Evolutionary conservation across 192 early-diverging fungal genomes (phyloP).

Genomic region (Phlyctochytrium bullatum): DNA sequence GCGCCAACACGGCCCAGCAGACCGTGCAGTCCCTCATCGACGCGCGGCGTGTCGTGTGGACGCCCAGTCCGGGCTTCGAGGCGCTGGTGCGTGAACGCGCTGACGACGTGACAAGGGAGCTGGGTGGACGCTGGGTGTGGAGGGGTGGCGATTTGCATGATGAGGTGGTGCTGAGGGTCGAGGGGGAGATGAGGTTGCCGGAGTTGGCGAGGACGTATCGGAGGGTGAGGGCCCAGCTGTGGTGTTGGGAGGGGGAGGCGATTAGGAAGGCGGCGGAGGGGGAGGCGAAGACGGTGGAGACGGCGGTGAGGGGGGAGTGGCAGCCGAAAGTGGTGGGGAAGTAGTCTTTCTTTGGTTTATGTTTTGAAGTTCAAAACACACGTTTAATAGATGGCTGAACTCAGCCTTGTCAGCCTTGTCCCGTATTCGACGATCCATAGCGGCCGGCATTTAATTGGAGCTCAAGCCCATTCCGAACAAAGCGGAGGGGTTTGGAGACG

Average conservation of each 20-base stretch:
- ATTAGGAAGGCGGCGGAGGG: background rate
- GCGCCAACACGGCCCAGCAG: constrained; percentile 23
- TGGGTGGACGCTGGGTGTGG: constrained; percentile 27
- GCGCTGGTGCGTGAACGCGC: constrained; percentile 9
- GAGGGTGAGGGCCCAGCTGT: constrained; percentile 30
- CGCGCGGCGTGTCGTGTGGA: constrained; percentile 32
- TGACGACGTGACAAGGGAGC: background rate
- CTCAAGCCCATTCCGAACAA: too few species aligned
- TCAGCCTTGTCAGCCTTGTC: too few species aligned
- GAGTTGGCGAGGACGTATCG: constrained; percentile 41
- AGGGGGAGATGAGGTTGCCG: constrained; percentile 30
- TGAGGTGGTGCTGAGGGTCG: constrained; percentile 35
- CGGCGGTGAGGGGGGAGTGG: background rate
- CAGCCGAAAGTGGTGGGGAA: background rate
- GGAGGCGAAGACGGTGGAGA: background rate
- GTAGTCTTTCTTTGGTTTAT: background rate
- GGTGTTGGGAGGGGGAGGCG: background rate
- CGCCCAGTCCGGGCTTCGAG: constrained; percentile 27
- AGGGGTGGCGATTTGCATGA: constrained; percentile 38
- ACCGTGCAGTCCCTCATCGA: constrained; percentile 31
- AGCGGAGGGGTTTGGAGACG: too few species aligned
- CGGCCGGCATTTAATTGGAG: too few species aligned
- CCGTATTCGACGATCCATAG: too few species aligned
- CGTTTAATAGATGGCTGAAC: too few species aligned
- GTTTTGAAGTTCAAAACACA: too few species aligned